These are phyloP conservation scores for Rhizophlyctis rosea DNA, from an alignment of 192 early-diverging fungal genomes.

Conservation along the genomic window DNA sequence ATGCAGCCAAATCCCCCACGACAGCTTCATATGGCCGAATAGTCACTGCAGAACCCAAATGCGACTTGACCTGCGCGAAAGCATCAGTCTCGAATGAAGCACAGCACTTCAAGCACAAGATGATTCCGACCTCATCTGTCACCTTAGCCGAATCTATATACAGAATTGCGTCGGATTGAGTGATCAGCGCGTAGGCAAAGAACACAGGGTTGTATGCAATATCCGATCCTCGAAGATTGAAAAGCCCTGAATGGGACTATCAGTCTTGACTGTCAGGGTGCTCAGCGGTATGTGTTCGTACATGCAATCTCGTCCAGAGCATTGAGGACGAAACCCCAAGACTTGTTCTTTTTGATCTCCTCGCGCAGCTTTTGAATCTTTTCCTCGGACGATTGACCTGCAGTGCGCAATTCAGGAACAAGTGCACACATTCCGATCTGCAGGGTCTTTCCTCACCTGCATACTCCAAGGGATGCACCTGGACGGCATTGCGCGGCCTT, in stretches of 20 bases:
- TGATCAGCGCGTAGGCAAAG: conserved; percentile 86
- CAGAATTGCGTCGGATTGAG: conserved; percentile 60
- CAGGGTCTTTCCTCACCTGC: conserved; percentile 51
- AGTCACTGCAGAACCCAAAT: conserved; percentile 57
- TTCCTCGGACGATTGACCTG: conserved; percentile 40
- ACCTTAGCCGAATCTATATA: conserved; percentile 79
- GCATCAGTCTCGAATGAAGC: neutral
- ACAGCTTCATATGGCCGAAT: conserved; percentile 73
- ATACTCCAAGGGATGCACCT: conserved; percentile 68
- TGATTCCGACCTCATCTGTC: conserved; percentile 43
- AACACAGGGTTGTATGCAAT: conserved; percentile 96
- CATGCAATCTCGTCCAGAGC: conserved; percentile 94
- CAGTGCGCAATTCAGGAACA: conserved; percentile 2
- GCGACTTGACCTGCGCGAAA: conserved; percentile 34
- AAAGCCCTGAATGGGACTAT: conserved; percentile 64
- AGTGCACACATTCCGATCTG: conserved; percentile 6
- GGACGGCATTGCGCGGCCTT: conserved; percentile 63
- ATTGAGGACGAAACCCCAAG: conserved; percentile 76
- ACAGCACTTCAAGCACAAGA: neutral
- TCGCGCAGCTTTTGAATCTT: conserved; percentile 74
- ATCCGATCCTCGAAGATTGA: conserved; percentile 95
- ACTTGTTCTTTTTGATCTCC: conserved; percentile 58
- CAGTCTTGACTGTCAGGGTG: neutral
- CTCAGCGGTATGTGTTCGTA: conserved; percentile 14
- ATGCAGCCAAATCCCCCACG: conserved; percentile 64